A percentile compares a stretch with the other conserved stretches of the same genome.
These are phyloP conservation scores for Lactarius akahatsu DNA, from an alignment of 768 basidiomycete genomes.

Conservation along the genomic window DNA sequence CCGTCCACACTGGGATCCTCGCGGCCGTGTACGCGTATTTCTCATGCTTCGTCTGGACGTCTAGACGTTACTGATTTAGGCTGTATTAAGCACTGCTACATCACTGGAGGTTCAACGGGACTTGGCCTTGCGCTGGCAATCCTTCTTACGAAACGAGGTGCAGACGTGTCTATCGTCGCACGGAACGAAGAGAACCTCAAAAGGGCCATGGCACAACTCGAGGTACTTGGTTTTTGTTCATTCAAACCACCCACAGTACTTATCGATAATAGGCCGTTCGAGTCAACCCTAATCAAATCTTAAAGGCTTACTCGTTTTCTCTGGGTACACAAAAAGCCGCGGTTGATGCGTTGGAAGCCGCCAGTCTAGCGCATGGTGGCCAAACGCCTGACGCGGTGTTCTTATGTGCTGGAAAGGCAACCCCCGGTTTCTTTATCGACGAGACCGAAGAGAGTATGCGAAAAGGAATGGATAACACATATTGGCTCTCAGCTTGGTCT, in stretches of 20 bases:
- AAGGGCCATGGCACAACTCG: constrained; percentile 56
- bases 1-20: constrained; percentile 34
- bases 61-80: background rate
- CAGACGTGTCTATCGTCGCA: constrained; percentile 84
- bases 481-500: constrained; percentile 55
- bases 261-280: constrained; percentile 46
- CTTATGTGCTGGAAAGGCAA: constrained; percentile 71
- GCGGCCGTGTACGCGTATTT: constrained; percentile 26
- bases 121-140: constrained; percentile 75
- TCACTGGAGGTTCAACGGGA: constrained; percentile 85
- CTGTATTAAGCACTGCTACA: constrained; percentile 68
- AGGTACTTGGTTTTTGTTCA: constrained; percentile 45
- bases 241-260: background rate
- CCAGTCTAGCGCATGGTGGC: constrained; percentile 52
- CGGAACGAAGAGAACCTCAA: constrained; percentile 64
- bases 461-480: constrained; percentile 53
- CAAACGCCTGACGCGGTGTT: constrained; percentile 74
- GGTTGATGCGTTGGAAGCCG: constrained; percentile 59
- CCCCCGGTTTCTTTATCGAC: constrained; percentile 76
- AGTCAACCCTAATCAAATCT: constrained; percentile 54
- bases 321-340: constrained; percentile 55
- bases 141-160: constrained; percentile 64
- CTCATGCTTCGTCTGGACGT: background rate
- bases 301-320: constrained; percentile 67
- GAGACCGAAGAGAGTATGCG: constrained; percentile 57